Base-by-base conservation (phyloP, 371 early-diverging fungal species). In the Basidiobolus meristosporus region DNA sequence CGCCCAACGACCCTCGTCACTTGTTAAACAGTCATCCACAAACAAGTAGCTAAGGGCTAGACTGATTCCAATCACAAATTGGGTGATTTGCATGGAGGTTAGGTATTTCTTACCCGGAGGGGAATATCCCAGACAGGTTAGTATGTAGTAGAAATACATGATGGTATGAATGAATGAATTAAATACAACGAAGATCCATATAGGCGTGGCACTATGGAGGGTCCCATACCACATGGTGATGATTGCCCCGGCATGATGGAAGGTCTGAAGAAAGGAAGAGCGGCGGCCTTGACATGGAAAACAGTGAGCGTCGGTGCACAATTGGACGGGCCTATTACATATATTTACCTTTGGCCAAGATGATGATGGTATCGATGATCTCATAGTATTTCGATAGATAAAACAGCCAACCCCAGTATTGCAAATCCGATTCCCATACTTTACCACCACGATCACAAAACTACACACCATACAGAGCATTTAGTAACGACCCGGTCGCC, bases 311-410 rank as follows among this genome's bases (percentile, higher is more conserved):
- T n/a, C n/a, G n/a, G n/a, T n/a, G n/a, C n/a, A n/a, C n/a, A n/a
- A n/a, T n/a, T n/a, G n/a, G n/a, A n/a, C n/a, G n/a, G n/a, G n/a
- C n/a, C n/a, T n/a, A n/a, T n/a, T n/a, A n/a, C n/a, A n/a, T n/a
- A n/a, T n/a, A n/a, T n/a, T n/a, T 33, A 26, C 77, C 83, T 58
- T 88, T 86, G 52, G 70, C 44, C 39, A 86, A 57, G 43, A 88
- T 77, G 50, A 88, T 84, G 41, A 72, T 64, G 31, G 88, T 85
- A 57, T 87, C 85, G 40, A 87, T 58, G 40, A 87, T 70, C 57
- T 87, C 87, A 58, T 82, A 87, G 55, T 71, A 84, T 60, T 87
- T 87, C 45, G 76, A 75, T 44, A 86, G 68, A 59, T 86, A 86
- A 56, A 86, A 86, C 45, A 78, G 52, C 42, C 42, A 41, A 31